Percentiles rank a stretch among this genome's conserved stretches.
Evolutionary conservation across 306 rosid species (phyloP).

Genomic region (Fragaria iinumae): DNA sequence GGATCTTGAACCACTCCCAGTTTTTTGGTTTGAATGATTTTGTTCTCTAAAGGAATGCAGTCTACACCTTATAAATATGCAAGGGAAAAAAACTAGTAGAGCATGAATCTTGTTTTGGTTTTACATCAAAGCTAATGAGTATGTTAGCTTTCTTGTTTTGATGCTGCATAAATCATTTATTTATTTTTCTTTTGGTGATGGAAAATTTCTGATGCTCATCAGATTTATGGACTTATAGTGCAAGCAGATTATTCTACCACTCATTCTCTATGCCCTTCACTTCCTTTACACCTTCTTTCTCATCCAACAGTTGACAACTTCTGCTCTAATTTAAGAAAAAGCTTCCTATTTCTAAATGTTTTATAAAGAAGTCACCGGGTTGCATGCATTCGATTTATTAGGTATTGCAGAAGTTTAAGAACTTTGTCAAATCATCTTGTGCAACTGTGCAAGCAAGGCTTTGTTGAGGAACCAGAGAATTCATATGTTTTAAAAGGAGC

Average conservation of each 20-base stretch:
- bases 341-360: background rate
- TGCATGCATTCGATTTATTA: background rate
- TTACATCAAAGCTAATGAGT: background rate
- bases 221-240: background rate
- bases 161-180: background rate
- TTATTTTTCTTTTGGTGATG: background rate
- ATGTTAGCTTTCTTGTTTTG: background rate
- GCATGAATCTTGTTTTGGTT: background rate
- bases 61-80: background rate
- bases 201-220: too few relatives aligned
- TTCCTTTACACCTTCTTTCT: too few relatives aligned
- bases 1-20: background rate
- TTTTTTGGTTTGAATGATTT: background rate
- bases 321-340: too few relatives aligned
- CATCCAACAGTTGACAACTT: too few relatives aligned
- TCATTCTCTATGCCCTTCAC: too few relatives aligned
- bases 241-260: background rate
- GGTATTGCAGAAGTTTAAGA: background rate
- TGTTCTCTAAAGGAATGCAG: background rate
- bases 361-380: background rate
- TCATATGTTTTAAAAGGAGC: background rate
- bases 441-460: background rate
- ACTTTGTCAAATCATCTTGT: background rate
- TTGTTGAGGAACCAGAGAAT: background rate
- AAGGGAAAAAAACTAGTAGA: background rate